These are phyloP conservation scores for Didymellaceae sp. DNA, from an alignment of 2,329 filamentous ascomycete genomes.

Conservation along the genomic window DNA sequence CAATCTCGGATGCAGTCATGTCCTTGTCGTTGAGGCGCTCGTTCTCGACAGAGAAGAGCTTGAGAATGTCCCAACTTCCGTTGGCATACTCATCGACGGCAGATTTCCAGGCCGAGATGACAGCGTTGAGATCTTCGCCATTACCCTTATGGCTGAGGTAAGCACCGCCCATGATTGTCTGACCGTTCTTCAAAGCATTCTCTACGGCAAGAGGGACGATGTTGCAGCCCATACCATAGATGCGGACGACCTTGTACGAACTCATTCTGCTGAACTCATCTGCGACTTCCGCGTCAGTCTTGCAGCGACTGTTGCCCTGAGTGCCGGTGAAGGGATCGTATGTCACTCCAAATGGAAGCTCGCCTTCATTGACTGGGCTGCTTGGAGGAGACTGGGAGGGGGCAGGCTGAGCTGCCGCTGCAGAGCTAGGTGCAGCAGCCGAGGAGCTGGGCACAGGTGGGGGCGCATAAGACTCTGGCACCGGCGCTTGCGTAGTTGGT, in stretches of 20 bases:
- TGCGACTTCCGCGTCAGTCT: slow-evolving; percentile 66
- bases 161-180: slow-evolving; percentile 78
- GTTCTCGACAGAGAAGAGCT: slow-evolving; percentile 80
- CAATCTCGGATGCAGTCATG: slow-evolving; percentile 60
- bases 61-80: slow-evolving; percentile 71
- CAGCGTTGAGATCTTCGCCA: slow-evolving; percentile 54
- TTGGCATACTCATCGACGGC: slow-evolving; percentile 54
- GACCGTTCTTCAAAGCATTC: slow-evolving; percentile 67
- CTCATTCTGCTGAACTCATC: slow-evolving; percentile 67
- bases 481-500: background rate
- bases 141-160: slow-evolving; percentile 62
- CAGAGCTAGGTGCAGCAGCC: background rate
- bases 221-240: slow-evolving; percentile 82
- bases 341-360: slow-evolving; percentile 40
- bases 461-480: background rate
- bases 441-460: slow-evolving; percentile 1
- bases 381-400: slow-evolving; percentile 7
- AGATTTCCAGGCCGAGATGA: slow-evolving; percentile 67
- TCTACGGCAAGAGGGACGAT: slow-evolving; percentile 69
- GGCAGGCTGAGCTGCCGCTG: no score
- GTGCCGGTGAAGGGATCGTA: slow-evolving; percentile 41
- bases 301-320: slow-evolving; percentile 59
- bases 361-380: background rate
- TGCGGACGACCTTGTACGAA: slow-evolving; percentile 70
- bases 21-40: slow-evolving; percentile 70